A percentile compares a stretch with the other conserved stretches of the same genome.
phyloP scores from a whole-genome alignment of 768 basidiomycete species.

The Amanita subjunquillea region DNA sequence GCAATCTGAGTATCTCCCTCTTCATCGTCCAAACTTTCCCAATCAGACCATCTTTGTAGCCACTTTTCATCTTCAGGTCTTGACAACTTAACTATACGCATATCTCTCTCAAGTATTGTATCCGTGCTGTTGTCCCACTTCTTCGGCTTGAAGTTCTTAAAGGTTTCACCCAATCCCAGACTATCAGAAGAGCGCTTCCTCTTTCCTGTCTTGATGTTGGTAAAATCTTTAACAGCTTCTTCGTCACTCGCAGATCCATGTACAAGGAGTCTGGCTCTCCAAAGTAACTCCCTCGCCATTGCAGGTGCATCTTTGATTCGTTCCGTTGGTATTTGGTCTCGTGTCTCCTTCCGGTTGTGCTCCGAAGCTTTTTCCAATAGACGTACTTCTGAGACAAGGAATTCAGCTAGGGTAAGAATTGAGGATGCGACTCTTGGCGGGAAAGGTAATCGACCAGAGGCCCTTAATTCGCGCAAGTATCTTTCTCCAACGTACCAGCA shows the following conservation, averaged over 20 bases:
- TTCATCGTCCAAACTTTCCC: conserved; percentile 19
- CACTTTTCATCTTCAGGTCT: conserved; percentile 29
- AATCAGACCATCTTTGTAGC: conserved; percentile 34
- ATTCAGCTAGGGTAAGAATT: conserved; percentile 59
- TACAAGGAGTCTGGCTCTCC: conserved; percentile 57
- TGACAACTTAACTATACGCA: conserved; percentile 23
- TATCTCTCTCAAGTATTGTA: conserved; percentile 30
- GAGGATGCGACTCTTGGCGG: conserved; percentile 57
- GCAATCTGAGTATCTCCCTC: conserved; percentile 20
- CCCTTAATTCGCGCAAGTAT: conserved; percentile 62
- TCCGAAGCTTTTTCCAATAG: conserved; percentile 65
- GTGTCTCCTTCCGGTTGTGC: conserved; percentile 62
- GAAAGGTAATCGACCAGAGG: conserved; percentile 23
- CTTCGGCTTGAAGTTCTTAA: conserved; percentile 62
- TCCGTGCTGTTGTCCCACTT: conserved; percentile 49
- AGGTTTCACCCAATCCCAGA: conserved; percentile 17
- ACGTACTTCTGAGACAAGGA: conserved; percentile 70
- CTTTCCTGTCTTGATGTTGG: conserved; percentile 17
- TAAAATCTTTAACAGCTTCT: conserved; percentile 29
- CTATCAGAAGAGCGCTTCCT: conserved; percentile 30
- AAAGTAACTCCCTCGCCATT: conserved; percentile 75
- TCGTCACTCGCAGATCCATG: conserved; percentile 59
- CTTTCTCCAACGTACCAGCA: conserved; percentile 89
- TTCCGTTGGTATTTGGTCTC: conserved; percentile 74
- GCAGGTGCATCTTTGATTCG: conserved; percentile 75